Evolutionary conservation across 495 filamentous ascomycete genomes (phyloP).

Genomic region (Amphirosellinia nigrospora): DNA sequence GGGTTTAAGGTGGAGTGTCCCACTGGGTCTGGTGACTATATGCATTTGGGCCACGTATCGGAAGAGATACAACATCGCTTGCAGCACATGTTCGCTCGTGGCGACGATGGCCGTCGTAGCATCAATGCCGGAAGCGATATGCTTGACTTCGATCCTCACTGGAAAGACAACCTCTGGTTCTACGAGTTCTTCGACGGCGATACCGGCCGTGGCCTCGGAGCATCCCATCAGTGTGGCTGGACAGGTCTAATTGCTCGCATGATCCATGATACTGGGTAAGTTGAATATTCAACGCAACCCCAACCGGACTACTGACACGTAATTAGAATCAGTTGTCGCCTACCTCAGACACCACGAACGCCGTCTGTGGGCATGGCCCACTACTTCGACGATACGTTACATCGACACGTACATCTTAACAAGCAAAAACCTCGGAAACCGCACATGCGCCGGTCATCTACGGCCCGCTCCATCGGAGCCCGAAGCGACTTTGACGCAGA

Average conservation of each 20-base stretch:
- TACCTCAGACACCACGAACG: slow-evolving; percentile 90
- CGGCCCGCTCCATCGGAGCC: slow-evolving; percentile 80
- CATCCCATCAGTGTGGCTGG: slow-evolving; percentile 96
- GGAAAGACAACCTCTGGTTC: slow-evolving; percentile 94
- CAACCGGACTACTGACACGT: slow-evolving; percentile 28
- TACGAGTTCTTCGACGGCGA: slow-evolving; percentile 98
- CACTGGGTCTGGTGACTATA: slow-evolving; percentile 89
- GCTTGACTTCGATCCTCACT: slow-evolving; percentile 88
- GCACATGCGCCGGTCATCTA: slow-evolving; percentile 79
- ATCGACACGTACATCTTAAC: slow-evolving; percentile 48
- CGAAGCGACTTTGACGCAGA: slow-evolving; percentile 75
- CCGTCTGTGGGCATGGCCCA: slow-evolving; percentile 81
- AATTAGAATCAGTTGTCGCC: slow-evolving; percentile 80
- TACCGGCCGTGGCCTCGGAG: slow-evolving; percentile 83
- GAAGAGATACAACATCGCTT: slow-evolving; percentile 95
- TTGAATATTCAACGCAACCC: slow-evolving; percentile 11
- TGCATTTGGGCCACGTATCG: slow-evolving; percentile 96
- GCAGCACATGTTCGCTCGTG: slow-evolving; percentile 86
- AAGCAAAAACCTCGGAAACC: slow-evolving; percentile 50
- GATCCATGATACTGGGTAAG: slow-evolving; percentile 95
- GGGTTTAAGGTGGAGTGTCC: slow-evolving; percentile 90
- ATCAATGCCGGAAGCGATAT: slow-evolving; percentile 82
- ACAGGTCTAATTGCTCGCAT: slow-evolving; percentile 95
- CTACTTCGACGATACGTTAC: slow-evolving; percentile 94
- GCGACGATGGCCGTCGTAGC: slow-evolving; percentile 83